Evolutionary conservation across 2,329 filamentous ascomycete genomes (phyloP), one percentile per base, ranked within the genome.

Genomic region (Colletotrichum karsti): DNA sequence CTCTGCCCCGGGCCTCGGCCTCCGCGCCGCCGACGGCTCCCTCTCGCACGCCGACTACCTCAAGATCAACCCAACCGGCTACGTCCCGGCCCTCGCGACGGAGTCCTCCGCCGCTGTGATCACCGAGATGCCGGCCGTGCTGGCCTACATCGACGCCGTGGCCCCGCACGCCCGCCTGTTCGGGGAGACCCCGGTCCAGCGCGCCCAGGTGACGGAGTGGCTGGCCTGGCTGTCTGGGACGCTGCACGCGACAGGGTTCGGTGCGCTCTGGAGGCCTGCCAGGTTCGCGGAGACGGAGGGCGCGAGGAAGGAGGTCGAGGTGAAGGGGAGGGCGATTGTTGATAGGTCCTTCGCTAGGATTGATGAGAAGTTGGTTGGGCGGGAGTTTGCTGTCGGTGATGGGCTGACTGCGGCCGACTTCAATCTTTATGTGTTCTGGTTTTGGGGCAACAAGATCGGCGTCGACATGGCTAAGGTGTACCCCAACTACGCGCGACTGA

Each of bases 41-140:
- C 65, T 81, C n/a, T 71, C 71, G 0, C 69, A 73, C 9, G 72
- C 67, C 0, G 71, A 77, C 1, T 81, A 79, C 62, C 69, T 70
- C 5, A 63, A 59, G 13, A 70, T 80, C 48, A 73, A 80, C 55
- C 77, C 73, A 0, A 63, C 57, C 4, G 77, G 75, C 18, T 76
- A 73, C 12, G 77, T 81, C 0, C 78, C 79, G 1, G 73, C 72
- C 1, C 70, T 81, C n/a, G n/a, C n/a, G n/a, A n/a, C n/a, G n/a
- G n/a, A 18, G 48, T 59, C 4, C 69, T 79, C 26, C 41, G 22
- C 4, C 0, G 4, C 7, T 73, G 74, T n/a, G 64, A 50, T 50
- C 24, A 30, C 46, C 4, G 46, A 50, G 24, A 70, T 76, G 56
- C 73, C 74, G 0, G 79, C 78, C 3, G 65, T 81, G 4, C 54